phyloP scores from a whole-genome alignment of 768 basidiomycete species.

The Trichaptum fuscoviolaceum region DNA sequence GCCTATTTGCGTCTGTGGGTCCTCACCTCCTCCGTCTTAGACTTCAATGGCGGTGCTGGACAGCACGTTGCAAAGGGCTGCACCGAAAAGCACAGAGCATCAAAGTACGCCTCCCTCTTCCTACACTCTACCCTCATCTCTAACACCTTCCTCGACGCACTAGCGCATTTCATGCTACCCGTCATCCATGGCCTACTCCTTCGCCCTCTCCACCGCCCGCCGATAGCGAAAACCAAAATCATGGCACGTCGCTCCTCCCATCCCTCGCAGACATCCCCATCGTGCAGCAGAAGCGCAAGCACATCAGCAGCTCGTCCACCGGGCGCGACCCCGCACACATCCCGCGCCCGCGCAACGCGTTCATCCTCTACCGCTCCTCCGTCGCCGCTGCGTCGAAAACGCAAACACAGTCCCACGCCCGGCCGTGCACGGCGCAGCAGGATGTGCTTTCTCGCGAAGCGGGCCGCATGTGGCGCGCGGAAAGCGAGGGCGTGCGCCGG shows the following conservation, averaged over 20 bases:
- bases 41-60: background rate
- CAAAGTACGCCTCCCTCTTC: background rate
- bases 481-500: conserved; percentile 2
- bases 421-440: conserved; percentile 6
- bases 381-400: too few species aligned
- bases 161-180: background rate
- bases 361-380: conserved; percentile 36
- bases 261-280: background rate
- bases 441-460: conserved; percentile 2
- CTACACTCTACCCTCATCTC: background rate
- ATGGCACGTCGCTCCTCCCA: background rate
- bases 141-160: background rate
- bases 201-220: background rate
- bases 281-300: background rate
- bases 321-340: conserved; percentile 23
- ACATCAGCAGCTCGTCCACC: background rate
- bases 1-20: too few species aligned
- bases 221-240: too few species aligned
- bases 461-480: conserved; percentile 5
- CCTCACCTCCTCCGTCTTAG: background rate
- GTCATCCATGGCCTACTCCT: background rate
- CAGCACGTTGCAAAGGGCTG: background rate
- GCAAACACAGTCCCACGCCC: too few species aligned
- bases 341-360: conserved; percentile 39
- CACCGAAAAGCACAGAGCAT: background rate